These are phyloP conservation scores for Trichopus zeylanicus DNA, from an alignment of 116 monocot species.

Conservation along the genomic window DNA sequence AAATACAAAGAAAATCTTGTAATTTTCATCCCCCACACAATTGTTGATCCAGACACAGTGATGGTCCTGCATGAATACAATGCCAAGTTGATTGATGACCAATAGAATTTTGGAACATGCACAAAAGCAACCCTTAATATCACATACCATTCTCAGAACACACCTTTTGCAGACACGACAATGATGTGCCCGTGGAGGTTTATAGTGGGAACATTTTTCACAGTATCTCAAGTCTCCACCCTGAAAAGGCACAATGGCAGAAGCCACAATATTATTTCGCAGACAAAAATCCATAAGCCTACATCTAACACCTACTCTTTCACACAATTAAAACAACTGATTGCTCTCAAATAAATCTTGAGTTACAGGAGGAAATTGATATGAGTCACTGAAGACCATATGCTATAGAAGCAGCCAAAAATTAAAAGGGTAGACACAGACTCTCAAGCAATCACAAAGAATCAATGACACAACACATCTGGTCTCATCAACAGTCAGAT, in stretches of 20 bases:
- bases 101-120: neutral
- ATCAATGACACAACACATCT: too few species aligned
- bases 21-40: conserved; percentile 92
- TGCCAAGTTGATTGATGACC: neutral
- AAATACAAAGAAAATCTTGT: conserved; percentile 83
- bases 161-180: conserved; percentile 95
- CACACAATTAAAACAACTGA: too few species aligned
- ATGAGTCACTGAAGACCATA: too few species aligned
- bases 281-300: too few species aligned
- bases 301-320: too few species aligned
- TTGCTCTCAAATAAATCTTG: too few species aligned
- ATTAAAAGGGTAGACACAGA: too few species aligned
- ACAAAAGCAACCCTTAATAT: neutral
- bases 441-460: too few species aligned
- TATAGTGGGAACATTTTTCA: conserved; percentile 74
- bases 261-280: too few species aligned
- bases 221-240: conserved; percentile 77
- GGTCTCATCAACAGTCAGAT: too few species aligned
- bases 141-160: conserved; percentile 85
- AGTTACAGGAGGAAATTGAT: too few species aligned
- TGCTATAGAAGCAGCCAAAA: too few species aligned
- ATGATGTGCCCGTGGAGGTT: conserved; percentile 88
- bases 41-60: conserved; percentile 95
- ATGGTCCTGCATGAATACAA: conserved; percentile 71
- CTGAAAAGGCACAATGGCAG: conserved; percentile 14